Base-by-base conservation (phyloP, 139 green algal genomes). In the Chlamydomonas schloesseri region DNA sequence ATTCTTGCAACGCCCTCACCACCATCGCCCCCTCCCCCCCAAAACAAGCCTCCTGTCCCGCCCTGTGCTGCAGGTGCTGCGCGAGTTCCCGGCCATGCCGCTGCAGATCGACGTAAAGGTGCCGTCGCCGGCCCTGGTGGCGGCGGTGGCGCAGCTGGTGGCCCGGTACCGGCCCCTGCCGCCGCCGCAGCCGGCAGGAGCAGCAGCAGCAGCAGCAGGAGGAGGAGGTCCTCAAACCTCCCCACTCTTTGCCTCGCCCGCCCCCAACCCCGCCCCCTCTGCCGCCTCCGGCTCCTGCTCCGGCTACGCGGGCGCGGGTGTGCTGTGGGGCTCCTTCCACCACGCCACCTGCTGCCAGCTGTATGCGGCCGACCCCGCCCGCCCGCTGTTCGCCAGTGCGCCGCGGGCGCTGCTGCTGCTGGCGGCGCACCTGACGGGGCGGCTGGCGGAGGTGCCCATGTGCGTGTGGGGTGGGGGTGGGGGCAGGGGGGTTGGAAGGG, bases 91-190 rank as follows among this genome's bases (percentile, higher is more conserved):
- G 0, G 14, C 24, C 50, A 50, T 57, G 36, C 53, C 81, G 10
- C 46, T 87, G 14, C 81, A 87, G 71, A 55, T 87, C 26, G 78
- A 84, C 78, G n/a, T 84, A 0, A 84, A 84, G 46, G 78, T 53
- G 8, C n/a, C 18, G 20, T 83, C 77, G 26, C 77, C n/a, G 53
- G 11, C 57, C 57, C 62, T 83, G 15, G 77, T 83, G 3, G 24
- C 20, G 34, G 77, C 58, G 28, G 62, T 73, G 23, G 57, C 36
- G 33, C 60, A 83, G 9, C 28, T 82, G 8, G 58, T 82, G 14
- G 8, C 34, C 15, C 23, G 17, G 2, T 42, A 71, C 34, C 3
- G 36, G 18, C 76, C 60, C 24, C 57, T 64, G 55, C 55, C 55
- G 55, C 17, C 55, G 55, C 9, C 10, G 55, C 55, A 21, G 20